Evolutionary conservation across 2,329 filamentous ascomycete species (phyloP), one percentile per base, ranked within the genome.

Genomic region (Sarocladium brachiariae): DNA sequence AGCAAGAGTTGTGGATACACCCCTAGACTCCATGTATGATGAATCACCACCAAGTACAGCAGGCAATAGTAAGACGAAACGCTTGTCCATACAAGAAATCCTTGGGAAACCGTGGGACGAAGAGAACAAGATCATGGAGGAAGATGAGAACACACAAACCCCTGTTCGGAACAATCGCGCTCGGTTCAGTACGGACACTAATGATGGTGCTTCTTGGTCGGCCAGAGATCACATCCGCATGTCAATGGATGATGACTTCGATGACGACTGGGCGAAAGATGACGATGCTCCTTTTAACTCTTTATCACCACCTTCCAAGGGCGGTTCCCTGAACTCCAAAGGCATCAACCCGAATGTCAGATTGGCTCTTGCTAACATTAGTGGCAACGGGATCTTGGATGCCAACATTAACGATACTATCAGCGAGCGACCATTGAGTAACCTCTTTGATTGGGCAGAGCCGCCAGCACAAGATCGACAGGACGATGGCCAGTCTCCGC

Each of bases 381-480:
- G 72, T 47, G 74, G 74, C 38, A 77, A 75, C 54, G 65, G 65
- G 14, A 64, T 63, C 37, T 59, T 62, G 10, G 69, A 72, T 23
- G 51, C 24, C 8, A 25, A 37, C 18, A 41, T 52, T 11, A 58
- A 60, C 14, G 58, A 58, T 31, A 49, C 52, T 18, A 52, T 41
- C 4, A 53, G 58, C 38, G 78, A 83, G 50, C 73, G 80, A 13
- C 78, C 78, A 2, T 70, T 78, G 54, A 87, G 84, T 64, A 90
- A 78, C 57, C 71, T 91, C 2, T 91, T 91, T 58, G 87, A 91
- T 64, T 89, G 86, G 86, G 82, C 83, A 45, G 87, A 91, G 63
- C 76, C 84, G 13, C 68, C 78, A 23, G 68, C 72, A 6, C 72
- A 79, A 52, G 84, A 87, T 21, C 86, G 82, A 65, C 79, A 84